Evolutionary conservation across 2,329 filamentous ascomycete genomes (phyloP).

Genomic region (Periconia sp.): DNA sequence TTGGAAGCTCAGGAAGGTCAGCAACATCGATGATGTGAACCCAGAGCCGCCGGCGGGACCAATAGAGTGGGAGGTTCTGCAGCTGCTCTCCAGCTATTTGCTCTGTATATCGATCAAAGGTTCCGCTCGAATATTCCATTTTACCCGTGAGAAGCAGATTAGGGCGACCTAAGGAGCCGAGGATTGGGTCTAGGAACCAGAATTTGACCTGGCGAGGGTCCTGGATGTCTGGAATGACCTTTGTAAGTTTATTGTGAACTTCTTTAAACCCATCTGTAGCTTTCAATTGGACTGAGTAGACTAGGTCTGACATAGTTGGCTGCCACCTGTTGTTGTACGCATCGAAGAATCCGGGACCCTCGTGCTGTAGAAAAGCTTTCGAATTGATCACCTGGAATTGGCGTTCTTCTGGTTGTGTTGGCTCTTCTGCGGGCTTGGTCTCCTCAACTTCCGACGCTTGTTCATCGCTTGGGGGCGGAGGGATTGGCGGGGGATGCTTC

Average conservation of each 20-base stretch:
- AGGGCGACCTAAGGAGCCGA: constrained; percentile 37
- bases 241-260: constrained; percentile 37
- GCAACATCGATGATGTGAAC: constrained; percentile 38
- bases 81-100: constrained; percentile 33
- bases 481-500: constrained; percentile 16
- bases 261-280: constrained; percentile 33
- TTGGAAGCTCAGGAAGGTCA: constrained; percentile 36
- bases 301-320: constrained; percentile 13
- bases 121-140: constrained; percentile 40
- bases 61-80: constrained; percentile 25
- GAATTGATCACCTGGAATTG: constrained; percentile 44
- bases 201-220: constrained; percentile 48
- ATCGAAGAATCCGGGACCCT: constrained; percentile 46
- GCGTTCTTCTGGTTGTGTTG: constrained; percentile 14
- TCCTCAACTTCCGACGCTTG: constrained; percentile 11
- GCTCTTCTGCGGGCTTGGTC: constrained; percentile 6
- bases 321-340: constrained; percentile 35
- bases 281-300: constrained; percentile 28
- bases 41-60: constrained; percentile 36
- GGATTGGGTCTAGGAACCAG: constrained; percentile 44
- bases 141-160: constrained; percentile 37
- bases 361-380: constrained; percentile 37
- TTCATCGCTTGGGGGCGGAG: constrained; percentile 11
- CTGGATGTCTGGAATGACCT: constrained; percentile 33
- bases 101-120: constrained; percentile 31